These are phyloP conservation scores for sorghum (Sorghum bicolor) DNA, from an alignment of 176 grass and related monocot genomes.

Conservation along the genomic window Sorghum_bicolor_NCBIv3 NC_012870.2:57222501-57223000, in stretches of 20 bases:
- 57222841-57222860: slow-evolving; percentile 21
- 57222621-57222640: too few relatives aligned
- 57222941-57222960: slow-evolving; percentile 40
- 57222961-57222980: slow-evolving; percentile 37
- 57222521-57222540: too few relatives aligned
- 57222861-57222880: slow-evolving; percentile 30
- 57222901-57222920: slow-evolving; percentile 18
- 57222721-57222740: neutral
- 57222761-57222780: neutral
- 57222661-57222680: too few relatives aligned
- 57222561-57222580: too few relatives aligned
- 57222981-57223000: slow-evolving; percentile 8
- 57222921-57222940: slow-evolving; percentile 31
- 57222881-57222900: slow-evolving; percentile 29
- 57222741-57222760: neutral
- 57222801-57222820: slow-evolving; percentile 1
- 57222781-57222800: neutral
- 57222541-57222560: too few relatives aligned
- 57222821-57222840: slow-evolving; percentile 1
- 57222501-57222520: too few relatives aligned
- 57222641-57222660: too few relatives aligned
- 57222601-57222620: too few relatives aligned
- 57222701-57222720: neutral
- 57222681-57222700: neutral
- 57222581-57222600: too few relatives aligned